Conservation (phyloP, 176 grass and related monocot genomes). For the Carex kokanica region DNA sequence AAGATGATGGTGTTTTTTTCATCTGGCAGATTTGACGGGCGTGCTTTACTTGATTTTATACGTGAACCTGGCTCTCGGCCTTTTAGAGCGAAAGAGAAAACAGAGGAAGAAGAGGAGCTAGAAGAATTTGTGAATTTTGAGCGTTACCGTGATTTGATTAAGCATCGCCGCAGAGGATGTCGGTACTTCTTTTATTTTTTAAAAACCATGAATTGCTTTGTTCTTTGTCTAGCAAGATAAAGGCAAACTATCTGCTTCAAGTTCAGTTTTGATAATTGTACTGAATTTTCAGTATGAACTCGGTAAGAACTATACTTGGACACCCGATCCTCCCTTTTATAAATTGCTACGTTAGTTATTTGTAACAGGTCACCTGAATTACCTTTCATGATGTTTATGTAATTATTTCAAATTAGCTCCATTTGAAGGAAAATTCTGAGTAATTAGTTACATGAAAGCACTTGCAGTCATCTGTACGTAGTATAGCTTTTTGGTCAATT, state of each 20-base stretch:
- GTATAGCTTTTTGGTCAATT: background rate
- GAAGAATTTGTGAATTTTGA: slow-evolving; percentile 99
- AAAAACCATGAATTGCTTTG: slow-evolving; percentile 4
- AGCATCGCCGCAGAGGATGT: slow-evolving; percentile 99
- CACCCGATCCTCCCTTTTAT: background rate
- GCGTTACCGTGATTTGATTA: slow-evolving; percentile 99
- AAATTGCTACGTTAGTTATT: background rate
- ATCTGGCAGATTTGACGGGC: slow-evolving; percentile 86
- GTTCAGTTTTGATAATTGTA: background rate
- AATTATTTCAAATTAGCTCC: background rate
- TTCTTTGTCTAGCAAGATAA: slow-evolving; percentile 21
- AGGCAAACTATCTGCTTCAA: slow-evolving; percentile 3
- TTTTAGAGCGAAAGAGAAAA: slow-evolving; percentile 68
- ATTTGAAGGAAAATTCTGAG: background rate
- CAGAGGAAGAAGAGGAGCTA: slow-evolving; percentile 92
- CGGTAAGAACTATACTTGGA: background rate
- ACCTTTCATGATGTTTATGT: background rate
- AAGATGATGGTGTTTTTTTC: slow-evolving; percentile 21
- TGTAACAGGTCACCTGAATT: background rate
- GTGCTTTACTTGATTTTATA: slow-evolving; percentile 96
- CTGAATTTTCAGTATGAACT: slow-evolving; percentile 11
- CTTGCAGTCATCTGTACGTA: background rate
- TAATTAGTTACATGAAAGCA: background rate
- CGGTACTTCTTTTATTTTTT: slow-evolving; percentile 85
- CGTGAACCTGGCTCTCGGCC: slow-evolving; percentile 55